Base-by-base conservation (phyloP, 1,284 basidiomycete species). In the Cryptococcus hybrid region DNA sequence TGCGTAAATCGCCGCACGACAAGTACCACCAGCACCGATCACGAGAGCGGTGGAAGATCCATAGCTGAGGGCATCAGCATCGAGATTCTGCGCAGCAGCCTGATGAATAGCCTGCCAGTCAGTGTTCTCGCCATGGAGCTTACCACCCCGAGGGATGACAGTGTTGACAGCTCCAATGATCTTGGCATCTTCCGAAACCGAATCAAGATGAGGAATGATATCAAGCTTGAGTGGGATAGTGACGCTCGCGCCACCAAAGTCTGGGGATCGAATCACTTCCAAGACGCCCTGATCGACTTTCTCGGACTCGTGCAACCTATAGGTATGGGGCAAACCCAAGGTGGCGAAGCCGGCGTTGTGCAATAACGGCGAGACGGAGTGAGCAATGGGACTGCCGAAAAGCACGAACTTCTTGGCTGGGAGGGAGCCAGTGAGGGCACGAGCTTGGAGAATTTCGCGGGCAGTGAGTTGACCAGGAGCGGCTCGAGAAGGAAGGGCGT, bases 191-290 rank as follows among this genome's bases (percentile, higher is more conserved):
- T 85, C 84, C 0, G 91, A 89, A 40, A 96, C 79, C 46, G 80
- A 78, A 65, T 92, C 86, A 40, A 97, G 83, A 11, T 89, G 80
- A 1, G 87, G 84, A 51, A 96, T 90, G 63, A 96, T 83, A 58
- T 91, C 88, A 45, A 94, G 80, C 78, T 97, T 97, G 81, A 88
- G 87, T 2, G 93, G 93, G 62, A 96, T 95, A 4, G 96, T 99
- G 30, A 98, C 92, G 5, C 90, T 92, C 6, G 94, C 94, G 3
- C 95, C 95, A 13, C 95, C 95, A 77, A 98, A 99, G 54, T 87
- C 84, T 0, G 85, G 81, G 7, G 84, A 80, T 0, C 81, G 76
- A 12, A 98, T 80, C 1, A 86, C 81, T 0, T 82, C 78, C 65
- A 84, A 83, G 62, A 96, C 82, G 51, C 84, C 81, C 7, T 86